A percentile compares a stretch with the other conserved stretches of the same genome.
These are phyloP conservation scores for Mucor piriformis DNA, from an alignment of 371 early-diverging fungal genomes.

Conservation along the genomic window DNA sequence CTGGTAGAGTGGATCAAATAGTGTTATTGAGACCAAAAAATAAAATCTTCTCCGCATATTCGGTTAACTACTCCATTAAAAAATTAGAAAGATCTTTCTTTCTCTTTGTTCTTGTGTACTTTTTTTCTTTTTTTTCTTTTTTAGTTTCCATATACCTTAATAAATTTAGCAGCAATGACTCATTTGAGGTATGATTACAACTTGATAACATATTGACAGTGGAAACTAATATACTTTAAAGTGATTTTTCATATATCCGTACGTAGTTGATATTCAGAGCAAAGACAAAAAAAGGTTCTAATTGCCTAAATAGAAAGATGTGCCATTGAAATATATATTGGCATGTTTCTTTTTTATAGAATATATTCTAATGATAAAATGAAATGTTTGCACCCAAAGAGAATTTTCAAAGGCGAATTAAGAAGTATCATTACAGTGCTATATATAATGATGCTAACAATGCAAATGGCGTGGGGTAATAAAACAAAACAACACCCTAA, in stretches of 20 bases:
- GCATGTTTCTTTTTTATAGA: conserved; percentile 29
- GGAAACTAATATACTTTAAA: background rate
- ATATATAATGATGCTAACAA: conserved; percentile 41
- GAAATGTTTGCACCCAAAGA: conserved; percentile 39
- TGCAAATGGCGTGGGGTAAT: conserved; percentile 49
- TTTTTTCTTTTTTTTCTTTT: background rate
- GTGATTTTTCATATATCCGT: conserved; percentile 43
- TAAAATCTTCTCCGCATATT: background rate
- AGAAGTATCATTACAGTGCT: conserved; percentile 48
- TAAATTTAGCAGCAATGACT: background rate
- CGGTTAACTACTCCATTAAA: background rate
- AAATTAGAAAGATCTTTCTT: background rate
- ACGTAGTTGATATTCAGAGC: conserved; percentile 1
- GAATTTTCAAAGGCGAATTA: conserved; percentile 42
- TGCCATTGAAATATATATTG: conserved; percentile 34
- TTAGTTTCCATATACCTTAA: background rate
- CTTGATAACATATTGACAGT: background rate
- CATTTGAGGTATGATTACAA: background rate
- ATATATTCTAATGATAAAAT: conserved; percentile 41
- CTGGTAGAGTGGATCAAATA: background rate
- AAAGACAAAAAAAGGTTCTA: conserved; percentile 1
- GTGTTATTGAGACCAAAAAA: background rate
- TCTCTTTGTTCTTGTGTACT: background rate
- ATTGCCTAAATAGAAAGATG: conserved; percentile 33
- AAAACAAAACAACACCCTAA: background rate